A percentile compares a stretch with the other conserved stretches of the same genome.
Conservation (phyloP, 768 basidiomycete species). For the Hygrophoropsis aurantiaca region DNA sequence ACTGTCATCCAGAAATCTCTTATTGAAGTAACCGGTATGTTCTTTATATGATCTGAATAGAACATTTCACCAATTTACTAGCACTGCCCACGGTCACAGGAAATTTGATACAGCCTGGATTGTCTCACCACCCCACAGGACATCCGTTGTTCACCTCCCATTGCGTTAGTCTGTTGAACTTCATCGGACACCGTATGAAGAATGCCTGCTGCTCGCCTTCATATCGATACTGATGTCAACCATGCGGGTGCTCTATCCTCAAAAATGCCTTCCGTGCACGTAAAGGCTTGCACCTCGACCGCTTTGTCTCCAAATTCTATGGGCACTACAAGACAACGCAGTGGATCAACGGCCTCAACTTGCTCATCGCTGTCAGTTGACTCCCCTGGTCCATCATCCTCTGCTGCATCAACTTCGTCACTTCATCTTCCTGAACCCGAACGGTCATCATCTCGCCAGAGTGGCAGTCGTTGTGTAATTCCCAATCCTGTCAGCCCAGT, state of each 20-base stretch:
- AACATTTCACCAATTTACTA: too few species aligned
- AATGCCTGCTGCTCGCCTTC: slow-evolving; percentile 48
- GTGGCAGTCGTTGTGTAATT: slow-evolving; percentile 4
- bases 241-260: slow-evolving; percentile 32
- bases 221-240: slow-evolving; percentile 47
- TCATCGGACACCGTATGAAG: not conserved
- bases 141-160: too few species aligned
- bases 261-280: slow-evolving; percentile 27
- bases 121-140: too few species aligned
- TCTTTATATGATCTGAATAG: too few species aligned
- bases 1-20: too few species aligned
- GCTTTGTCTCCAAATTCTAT: slow-evolving; percentile 12
- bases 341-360: slow-evolving; percentile 55
- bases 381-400: slow-evolving; percentile 54
- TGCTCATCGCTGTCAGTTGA: slow-evolving; percentile 56
- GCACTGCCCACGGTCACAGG: too few species aligned
- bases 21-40: too few species aligned
- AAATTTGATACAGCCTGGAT: too few species aligned
- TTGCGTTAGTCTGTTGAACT: too few species aligned
- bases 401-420: slow-evolving; percentile 53
- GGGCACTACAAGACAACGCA: slow-evolving; percentile 38
- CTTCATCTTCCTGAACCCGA: slow-evolving; percentile 37
- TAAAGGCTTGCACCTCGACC: slow-evolving; percentile 25
- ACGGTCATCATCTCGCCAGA: slow-evolving; percentile 28
- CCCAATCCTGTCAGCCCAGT: slow-evolving; percentile 42